Evolutionary conservation across 1,284 basidiomycete species (phyloP).

Genomic region (Boletellus dicymbophilus): DNA sequence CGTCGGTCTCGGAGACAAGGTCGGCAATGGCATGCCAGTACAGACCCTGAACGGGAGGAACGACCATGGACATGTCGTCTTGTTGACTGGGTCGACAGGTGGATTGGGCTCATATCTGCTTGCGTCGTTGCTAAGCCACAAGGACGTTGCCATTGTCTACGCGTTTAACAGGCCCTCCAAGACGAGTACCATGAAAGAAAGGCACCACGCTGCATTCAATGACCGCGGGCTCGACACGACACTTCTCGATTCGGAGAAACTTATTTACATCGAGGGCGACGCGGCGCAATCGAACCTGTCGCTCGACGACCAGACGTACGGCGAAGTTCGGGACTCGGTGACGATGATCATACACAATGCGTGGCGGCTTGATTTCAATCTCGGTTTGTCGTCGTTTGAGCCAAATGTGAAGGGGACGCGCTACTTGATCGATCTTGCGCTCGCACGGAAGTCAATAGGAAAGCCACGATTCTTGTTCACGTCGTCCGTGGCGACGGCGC

Average conservation of each 20-base stretch:
- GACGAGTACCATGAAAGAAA: conserved; percentile 10
- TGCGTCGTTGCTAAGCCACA: conserved; percentile 16
- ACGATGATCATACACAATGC: conserved; percentile 34
- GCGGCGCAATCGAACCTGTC: conserved; percentile 24
- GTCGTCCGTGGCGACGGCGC: conserved; percentile 26
- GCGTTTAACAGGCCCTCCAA: conserved; percentile 33
- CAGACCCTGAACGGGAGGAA: background rate
- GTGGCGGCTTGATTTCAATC: conserved; percentile 40
- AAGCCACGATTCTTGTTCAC: conserved; percentile 33
- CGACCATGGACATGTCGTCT: conserved; percentile 12
- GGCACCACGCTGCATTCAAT: conserved; percentile 31
- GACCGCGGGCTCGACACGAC: conserved; percentile 32
- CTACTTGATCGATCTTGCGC: conserved; percentile 35
- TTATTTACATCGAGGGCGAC: conserved; percentile 33
- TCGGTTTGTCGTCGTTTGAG: conserved; percentile 36
- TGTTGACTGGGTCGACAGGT: conserved; percentile 36
- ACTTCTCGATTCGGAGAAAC: conserved; percentile 30
- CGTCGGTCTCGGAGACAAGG: conserved; percentile 1
- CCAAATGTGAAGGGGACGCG: conserved; percentile 29
- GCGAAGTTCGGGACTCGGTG: conserved; percentile 23
- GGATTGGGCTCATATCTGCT: conserved; percentile 33
- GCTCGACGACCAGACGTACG: conserved; percentile 22
- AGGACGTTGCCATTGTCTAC: conserved; percentile 27
- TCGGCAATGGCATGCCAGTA: background rate
- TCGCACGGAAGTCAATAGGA: conserved; percentile 20